phyloP scores from a whole-genome alignment of 78 protist genomes.

The Dictyostelium brefeldianum region DNA sequence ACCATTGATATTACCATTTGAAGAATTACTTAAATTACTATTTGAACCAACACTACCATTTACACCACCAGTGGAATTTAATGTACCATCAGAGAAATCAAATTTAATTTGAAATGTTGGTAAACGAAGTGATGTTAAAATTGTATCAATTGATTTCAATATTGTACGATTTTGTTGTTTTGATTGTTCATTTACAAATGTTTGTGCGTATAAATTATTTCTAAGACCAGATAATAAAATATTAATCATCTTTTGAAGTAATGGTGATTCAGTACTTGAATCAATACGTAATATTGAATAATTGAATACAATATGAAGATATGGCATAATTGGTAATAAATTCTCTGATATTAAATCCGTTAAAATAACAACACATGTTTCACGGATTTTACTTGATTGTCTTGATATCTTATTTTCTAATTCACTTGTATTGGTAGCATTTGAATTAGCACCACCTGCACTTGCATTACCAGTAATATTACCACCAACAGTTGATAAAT shows the following conservation, averaged over 20 bases:
- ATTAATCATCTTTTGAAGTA: slow-evolving; percentile 54
- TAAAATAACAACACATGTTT: slow-evolving; percentile 34
- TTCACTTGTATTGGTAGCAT: neutral
- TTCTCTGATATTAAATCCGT: slow-evolving; percentile 55
- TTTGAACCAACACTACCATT: neutral
- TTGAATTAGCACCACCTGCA: too few species aligned
- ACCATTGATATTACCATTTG: neutral
- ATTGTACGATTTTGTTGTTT: slow-evolving; percentile 43
- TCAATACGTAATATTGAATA: slow-evolving; percentile 55
- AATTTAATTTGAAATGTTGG: slow-evolving; percentile 79
- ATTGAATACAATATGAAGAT: slow-evolving; percentile 63
- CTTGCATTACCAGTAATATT: neutral
- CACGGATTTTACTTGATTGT: slow-evolving; percentile 48
- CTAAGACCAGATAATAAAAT: slow-evolving; percentile 41
- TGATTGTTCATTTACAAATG: slow-evolving; percentile 1
- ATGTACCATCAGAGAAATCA: slow-evolving; percentile 28
- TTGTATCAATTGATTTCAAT: slow-evolving; percentile 54
- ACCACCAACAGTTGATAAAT: neutral
- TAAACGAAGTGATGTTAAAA: slow-evolving; percentile 44
- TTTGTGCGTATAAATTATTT: slow-evolving; percentile 69
- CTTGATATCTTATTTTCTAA: neutral
- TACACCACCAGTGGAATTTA: neutral
- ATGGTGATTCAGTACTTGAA: slow-evolving; percentile 13
- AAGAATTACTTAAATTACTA: too few species aligned
- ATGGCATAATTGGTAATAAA: slow-evolving; percentile 53